These are phyloP conservation scores for Aphanomyces astaci DNA, from an alignment of 352 stramenopile species.

Conservation along the genomic window DNA sequence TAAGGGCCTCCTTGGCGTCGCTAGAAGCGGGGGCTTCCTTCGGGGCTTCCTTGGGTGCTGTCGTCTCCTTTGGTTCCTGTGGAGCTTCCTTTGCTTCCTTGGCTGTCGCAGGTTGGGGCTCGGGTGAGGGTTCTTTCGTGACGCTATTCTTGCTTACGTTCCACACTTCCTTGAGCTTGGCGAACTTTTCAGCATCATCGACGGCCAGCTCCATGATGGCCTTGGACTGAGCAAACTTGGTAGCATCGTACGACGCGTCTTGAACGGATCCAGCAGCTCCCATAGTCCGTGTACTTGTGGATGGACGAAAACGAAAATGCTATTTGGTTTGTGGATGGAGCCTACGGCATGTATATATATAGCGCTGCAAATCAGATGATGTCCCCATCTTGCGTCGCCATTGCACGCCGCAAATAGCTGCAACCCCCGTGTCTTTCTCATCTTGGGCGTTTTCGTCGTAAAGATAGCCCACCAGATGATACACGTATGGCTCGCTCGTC, in stretches of 20 bases:
- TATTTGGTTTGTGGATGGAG: neutral
- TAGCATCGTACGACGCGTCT: constrained; percentile 44
- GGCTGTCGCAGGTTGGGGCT: neutral
- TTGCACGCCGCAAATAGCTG: neutral
- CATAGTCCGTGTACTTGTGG: constrained; percentile 27
- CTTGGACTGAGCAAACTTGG: constrained; percentile 66
- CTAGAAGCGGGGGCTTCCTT: neutral
- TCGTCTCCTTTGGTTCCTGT: no score
- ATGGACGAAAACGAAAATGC: neutral
- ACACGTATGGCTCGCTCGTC: neutral
- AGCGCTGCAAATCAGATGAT: neutral
- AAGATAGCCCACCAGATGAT: neutral
- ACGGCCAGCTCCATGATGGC: constrained; percentile 47
- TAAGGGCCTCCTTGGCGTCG: constrained; percentile 1
- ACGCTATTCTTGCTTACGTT: neutral
- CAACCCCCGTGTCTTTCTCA: neutral
- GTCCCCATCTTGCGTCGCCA: neutral
- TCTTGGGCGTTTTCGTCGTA: neutral
- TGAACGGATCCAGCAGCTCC: constrained; percentile 47
- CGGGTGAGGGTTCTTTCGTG: constrained; percentile 11
- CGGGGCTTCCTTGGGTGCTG: neutral
- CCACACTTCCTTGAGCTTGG: constrained; percentile 64
- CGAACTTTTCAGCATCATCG: constrained; percentile 61
- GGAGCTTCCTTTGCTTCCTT: constrained; percentile 9
- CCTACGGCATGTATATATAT: neutral